phyloP scores from a whole-genome alignment of 2,329 filamentous ascomycete species.

The Phoma sp. region DNA sequence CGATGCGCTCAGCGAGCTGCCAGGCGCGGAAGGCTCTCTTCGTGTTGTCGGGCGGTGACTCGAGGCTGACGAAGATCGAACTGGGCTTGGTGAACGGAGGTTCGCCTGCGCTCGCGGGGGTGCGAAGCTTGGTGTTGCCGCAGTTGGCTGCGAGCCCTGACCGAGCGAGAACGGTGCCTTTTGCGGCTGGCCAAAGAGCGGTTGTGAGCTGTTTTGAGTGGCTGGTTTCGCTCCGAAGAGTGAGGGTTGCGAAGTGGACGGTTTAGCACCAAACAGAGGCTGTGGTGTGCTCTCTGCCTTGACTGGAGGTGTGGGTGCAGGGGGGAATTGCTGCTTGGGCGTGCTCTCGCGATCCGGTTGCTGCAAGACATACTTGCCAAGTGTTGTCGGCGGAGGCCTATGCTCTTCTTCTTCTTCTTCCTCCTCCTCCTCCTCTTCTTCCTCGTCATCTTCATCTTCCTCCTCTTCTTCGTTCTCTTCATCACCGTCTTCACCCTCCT shows the following conservation, averaged over 20 bases:
- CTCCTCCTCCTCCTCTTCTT: conserved; percentile 5
- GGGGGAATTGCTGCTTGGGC: conserved; percentile 24
- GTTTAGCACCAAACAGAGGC: conserved; percentile 1
- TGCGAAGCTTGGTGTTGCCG: conserved; percentile 59
- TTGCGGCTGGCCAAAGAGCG: conserved; percentile 29
- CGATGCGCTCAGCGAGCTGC: conserved; percentile 42
- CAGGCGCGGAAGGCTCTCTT: conserved; percentile 41
- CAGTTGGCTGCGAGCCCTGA: conserved; percentile 29
- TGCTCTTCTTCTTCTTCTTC: conserved; percentile 3
- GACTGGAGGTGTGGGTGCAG: conserved; percentile 43
- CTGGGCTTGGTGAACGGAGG: conserved; percentile 76
- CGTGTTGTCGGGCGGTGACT: conserved; percentile 31
- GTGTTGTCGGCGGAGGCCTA: conserved; percentile 7
- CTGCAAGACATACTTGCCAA: conserved; percentile 17
- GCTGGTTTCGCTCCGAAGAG: no score
- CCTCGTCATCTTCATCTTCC: conserved; percentile 48
- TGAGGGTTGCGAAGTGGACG: background rate
- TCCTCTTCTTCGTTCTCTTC: conserved; percentile 58
- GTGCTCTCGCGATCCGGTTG: background rate
- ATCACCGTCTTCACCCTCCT: conserved; percentile 48
- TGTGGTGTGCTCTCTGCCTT: conserved; percentile 29
- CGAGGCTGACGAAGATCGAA: conserved; percentile 66
- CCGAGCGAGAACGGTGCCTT: conserved; percentile 21
- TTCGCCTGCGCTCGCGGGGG: conserved; percentile 58
- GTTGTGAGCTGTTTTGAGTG: conserved; percentile 3